Base-by-base conservation (phyloP, 768 basidiomycete species). In the Mycena galopus region DNA sequence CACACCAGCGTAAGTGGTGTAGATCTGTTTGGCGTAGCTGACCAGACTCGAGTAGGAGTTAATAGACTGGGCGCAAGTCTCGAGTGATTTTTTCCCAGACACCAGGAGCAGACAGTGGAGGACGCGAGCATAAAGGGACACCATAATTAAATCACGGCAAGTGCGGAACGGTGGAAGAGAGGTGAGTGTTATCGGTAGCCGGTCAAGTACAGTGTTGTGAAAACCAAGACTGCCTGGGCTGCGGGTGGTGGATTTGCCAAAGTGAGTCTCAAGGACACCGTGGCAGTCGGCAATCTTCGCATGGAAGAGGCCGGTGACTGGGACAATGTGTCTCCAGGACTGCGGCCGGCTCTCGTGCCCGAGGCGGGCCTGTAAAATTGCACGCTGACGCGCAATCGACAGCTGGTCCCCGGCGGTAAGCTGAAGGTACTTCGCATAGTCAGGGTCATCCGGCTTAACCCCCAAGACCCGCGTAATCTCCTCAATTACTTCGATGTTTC, bases 151-250 rank as follows among this genome's bases (percentile, higher is more conserved):
- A 55, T 81, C 80, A 1, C 79, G 77, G 39, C 76, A 77, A 3
- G 76, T 78, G 7, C 77, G 78, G 68, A 78, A 80, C 1, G 81
- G 76, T 0, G 77, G 80, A 4, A 81, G 71, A 0, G 78, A 79
- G 25, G 76, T 72, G 8, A 78, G 47, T 0, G 78, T 68, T 32
- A 82, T 78, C 1, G 80, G 79, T 12, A 78, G 75, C 16, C 77
- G 76, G 35, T 78, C 44, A 2, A 77, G 66, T 0, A 57, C 35
- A 17, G 67, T 76, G 57, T 77, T 77, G 53, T 77, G 77, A 29
- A 72, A 76, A 11, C 67, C 47, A 6, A 77, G 73, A 19, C 68
- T 67, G 0, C 73, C 73, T 0, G 77, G 77, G 32, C 64, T 75
- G 14, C 76, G 50, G 8, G 29, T 23, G 29, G 55, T 57, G 9